A percentile compares a stretch with the other conserved stretches of the same genome.
Evolutionary conservation across 306 rosid species (phyloP).

Genomic region (Gastrolobium bilobum): DNA sequence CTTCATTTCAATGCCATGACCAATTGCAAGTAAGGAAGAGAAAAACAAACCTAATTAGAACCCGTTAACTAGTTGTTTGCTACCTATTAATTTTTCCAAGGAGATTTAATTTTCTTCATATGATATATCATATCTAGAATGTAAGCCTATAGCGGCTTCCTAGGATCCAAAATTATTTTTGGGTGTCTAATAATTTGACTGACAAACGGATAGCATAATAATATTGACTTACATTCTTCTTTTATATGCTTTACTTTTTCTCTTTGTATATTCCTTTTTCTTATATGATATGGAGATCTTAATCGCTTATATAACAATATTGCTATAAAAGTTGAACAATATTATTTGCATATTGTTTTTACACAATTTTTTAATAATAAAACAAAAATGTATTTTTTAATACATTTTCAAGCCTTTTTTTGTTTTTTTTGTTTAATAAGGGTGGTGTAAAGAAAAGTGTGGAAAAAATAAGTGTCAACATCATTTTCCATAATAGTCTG

Average conservation of each 20-base stretch:
- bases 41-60: not conserved
- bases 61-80: not conserved
- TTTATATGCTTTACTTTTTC: too few species aligned
- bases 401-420: too few species aligned
- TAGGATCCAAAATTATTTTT: not conserved
- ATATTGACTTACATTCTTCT: too few species aligned
- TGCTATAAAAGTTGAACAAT: not conserved
- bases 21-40: not conserved
- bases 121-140: not conserved
- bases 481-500: constrained; percentile 8
- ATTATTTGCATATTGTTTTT: not conserved
- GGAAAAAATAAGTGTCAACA: not conserved
- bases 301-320: not conserved
- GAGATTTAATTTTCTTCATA: constrained; percentile 3
- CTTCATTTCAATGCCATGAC: not conserved
- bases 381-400: too few species aligned
- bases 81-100: not conserved
- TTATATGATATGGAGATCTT: not conserved
- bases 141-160: not conserved
- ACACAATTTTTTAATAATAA: too few species aligned
- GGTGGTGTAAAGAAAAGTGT: not conserved
- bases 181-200: too few species aligned
- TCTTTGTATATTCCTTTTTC: too few species aligned
- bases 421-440: not conserved
- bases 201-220: too few species aligned